Base-by-base conservation (phyloP, 1,139 yeast genomes). In the Yamadazyma blattariae region DNA sequence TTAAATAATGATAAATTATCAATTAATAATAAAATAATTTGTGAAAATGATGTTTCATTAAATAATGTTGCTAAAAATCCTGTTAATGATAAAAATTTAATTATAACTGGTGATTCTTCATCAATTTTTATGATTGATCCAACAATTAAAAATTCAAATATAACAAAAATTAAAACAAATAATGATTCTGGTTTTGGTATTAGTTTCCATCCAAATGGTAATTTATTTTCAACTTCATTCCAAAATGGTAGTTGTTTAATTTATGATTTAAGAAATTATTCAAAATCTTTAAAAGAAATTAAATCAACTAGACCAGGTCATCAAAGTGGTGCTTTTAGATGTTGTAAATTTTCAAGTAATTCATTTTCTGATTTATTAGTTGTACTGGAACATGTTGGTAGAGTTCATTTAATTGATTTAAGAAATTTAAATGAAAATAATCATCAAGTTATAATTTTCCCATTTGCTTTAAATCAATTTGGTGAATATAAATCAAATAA, bases 141-240 rank as follows among this genome's bases (percentile, higher is more conserved):
- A 4, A 48, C 52, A 20, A 23, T 33, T 9, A 31, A 30, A 16
- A 40, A 48, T 27, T 34, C 49, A 10, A 47, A 50, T 7, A 50
- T 63, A 11, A 45, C 53, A 16, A 51, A 57, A 3, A 50, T 84
- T 26, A 67, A 70, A 30, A 81, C 90, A 0, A 59, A 66, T 9
- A 82, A 84, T 37, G 95, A 85, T 46, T 76, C 83, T 36, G 97
- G 96, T 4, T 87, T 89, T 53, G 88, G 95, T 3, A 77, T 87
- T 1, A 76, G 84, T n/a, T 88, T 81, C 59, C 81, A 83, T 44
- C 73, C 82, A 14, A 78, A 83, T 34, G 95, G 92, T 14, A 50
- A 73, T 39, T 71, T 80, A 47, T 84, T 89, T 57, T 82, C 95
- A 2, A 78, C 87, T 0, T 81, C 90, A 17, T 88, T 87, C 55